Evolutionary conservation across 768 basidiomycete genomes (phyloP), one percentile per base, ranked within the genome.

Genomic region (Cytidiella melzeri): DNA sequence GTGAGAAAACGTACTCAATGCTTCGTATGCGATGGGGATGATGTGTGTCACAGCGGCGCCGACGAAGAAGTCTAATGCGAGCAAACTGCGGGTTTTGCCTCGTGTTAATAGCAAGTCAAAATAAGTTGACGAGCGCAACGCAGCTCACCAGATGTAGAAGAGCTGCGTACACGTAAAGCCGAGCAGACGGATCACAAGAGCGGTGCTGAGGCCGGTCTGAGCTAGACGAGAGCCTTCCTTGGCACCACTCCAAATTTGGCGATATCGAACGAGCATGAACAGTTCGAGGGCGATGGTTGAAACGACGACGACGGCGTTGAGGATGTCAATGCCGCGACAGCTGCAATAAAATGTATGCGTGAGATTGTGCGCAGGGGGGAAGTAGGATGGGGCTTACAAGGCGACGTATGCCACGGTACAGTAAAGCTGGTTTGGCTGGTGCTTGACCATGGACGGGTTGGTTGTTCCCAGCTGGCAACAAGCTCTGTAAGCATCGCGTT

Each of bases 381-480:
- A 12, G 25, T 7, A 41, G 21, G 11, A 28, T 11, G 41, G 34
- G n/a, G 38, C 55, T 43, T 51, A 60, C 58, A 55, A 51, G 11
- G 54, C 9, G 18, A 25, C 26, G 36, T 50, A 54, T 12, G 41
- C 26, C 26, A 60, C 39, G 36, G 50, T 48, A 41, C 59, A 60
- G 39, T 50, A 50, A 21, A 57, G 45, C 7, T 57, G 53, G 39
- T 57, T 47, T 18, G 28, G 42, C 45, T 43, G 26, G 42, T 56
- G 59, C 19, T 15, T 26, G 25, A 60, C 55, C n/a, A 46, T 19
- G 4, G 41, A 26, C 5, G 48, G 53, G 38, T 56, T 23, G 4
- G 40, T 23, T 10, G 19, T 43, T n/a, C 46, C 54, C 10, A 56
- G 53, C 44, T 54, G 27, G 21, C 30, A 34, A n/a, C 40, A 47